These are phyloP conservation scores for Phaeosphaeria sp. DNA, from an alignment of 2,329 filamentous ascomycete genomes.

Conservation along the genomic window DNA sequence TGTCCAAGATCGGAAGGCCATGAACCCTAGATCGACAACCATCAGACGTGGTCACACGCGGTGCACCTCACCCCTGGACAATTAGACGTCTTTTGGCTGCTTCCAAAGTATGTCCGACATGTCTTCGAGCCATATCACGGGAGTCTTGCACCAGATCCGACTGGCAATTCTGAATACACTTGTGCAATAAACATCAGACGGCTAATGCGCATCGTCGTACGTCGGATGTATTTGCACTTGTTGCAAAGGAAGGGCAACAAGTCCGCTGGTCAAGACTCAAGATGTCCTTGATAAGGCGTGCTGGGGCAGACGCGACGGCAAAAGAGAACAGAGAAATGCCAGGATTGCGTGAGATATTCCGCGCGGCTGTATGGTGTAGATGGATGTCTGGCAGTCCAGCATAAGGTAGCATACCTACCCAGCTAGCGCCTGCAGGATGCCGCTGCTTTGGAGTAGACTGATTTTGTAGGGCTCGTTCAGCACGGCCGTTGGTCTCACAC, in stretches of 20 bases:
- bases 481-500: too few species aligned
- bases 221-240: slow-evolving; percentile 9
- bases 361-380: background rate
- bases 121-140: background rate
- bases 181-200: slow-evolving; percentile 16
- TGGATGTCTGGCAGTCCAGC: background rate
- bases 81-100: background rate
- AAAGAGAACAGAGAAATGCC: background rate
- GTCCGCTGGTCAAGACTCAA: background rate
- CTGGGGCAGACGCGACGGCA: background rate
- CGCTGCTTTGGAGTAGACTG: slow-evolving; percentile 34
- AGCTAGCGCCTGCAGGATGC: background rate
- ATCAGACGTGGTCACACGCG: background rate
- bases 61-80: background rate
- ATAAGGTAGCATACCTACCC: background rate
- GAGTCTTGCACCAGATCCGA: background rate
- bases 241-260: background rate
- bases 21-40: background rate
- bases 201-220: slow-evolving; percentile 21
- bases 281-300: background rate
- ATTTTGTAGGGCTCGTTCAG: slow-evolving; percentile 36
- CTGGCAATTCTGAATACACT: background rate
- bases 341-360: background rate
- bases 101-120: background rate
- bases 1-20: background rate